Evolutionary conservation across 768 basidiomycete species (phyloP).

Genomic region (Hericium coralloides): DNA sequence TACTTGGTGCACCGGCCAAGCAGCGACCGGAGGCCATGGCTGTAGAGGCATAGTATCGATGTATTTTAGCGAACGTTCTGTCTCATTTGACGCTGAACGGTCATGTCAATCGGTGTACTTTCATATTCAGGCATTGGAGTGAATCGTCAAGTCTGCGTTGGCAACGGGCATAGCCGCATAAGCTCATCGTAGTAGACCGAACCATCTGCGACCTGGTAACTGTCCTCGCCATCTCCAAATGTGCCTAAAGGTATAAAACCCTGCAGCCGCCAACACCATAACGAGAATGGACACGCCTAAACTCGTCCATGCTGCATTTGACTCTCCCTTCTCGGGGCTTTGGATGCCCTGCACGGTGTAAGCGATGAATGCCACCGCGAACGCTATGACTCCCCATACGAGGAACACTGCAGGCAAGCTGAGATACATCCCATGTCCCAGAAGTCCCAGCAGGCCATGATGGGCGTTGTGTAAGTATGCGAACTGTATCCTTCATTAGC

Average conservation of each 20-base stretch:
- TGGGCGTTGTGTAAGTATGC: constrained; percentile 46
- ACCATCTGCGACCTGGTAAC: background rate
- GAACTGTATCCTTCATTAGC: constrained; percentile 25
- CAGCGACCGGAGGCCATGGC: constrained; percentile 33
- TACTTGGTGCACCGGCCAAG: constrained; percentile 34
- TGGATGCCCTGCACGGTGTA: constrained; percentile 32
- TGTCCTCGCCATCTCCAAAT: constrained; percentile 32
- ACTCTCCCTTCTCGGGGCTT: constrained; percentile 14
- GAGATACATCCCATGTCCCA: constrained; percentile 42
- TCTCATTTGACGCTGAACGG: too few relatives aligned
- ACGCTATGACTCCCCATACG: constrained; percentile 44
- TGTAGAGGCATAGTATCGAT: constrained; percentile 26
- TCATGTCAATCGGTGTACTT: too few relatives aligned
- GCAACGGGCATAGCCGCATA: too few relatives aligned
- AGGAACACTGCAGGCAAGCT: constrained; percentile 46
- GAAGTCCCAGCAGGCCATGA: constrained; percentile 33
- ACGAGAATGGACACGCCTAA: constrained; percentile 34
- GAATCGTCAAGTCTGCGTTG: too few relatives aligned
- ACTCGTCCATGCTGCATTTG: constrained; percentile 31
- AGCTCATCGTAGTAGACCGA: too few relatives aligned
- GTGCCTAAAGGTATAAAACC: constrained; percentile 39
- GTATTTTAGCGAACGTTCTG: background rate
- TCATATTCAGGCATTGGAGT: too few relatives aligned
- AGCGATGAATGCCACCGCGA: constrained; percentile 36
- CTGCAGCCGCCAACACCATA: constrained; percentile 26